Evolutionary conservation across 495 filamentous ascomycete species (phyloP), one percentile per base, ranked within the genome.

Genomic region (Aspergillus olivimuriae): DNA sequence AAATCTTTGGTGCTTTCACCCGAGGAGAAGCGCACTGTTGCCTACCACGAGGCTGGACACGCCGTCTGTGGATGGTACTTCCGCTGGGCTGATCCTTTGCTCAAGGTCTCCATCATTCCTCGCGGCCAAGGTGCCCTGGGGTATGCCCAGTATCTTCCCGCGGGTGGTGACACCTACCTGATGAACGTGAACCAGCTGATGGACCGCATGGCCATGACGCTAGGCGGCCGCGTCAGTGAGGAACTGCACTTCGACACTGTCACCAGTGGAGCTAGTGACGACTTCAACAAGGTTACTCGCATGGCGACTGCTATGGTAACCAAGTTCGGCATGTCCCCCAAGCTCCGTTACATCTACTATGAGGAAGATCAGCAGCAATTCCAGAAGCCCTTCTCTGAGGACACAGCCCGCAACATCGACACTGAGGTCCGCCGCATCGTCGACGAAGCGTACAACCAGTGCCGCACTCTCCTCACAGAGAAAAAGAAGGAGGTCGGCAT

Each of bases 141-240:
- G 15, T 98, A 98, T 59, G 92, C 92, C 6, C 92, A 98, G 63
- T 95, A 95, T 61, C 76, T 98, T n/a, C 92, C 92, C 2, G 67
- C 81, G 2, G 79, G 83, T 22, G 66, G 66, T 30, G 92, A 98
- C 58, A 86, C 85, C 19, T 96, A 96, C 63, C 76, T 97, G 41
- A 86, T 98, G 89, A 95, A 81, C 50, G 82, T 87, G 50, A 83
- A 90, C 62, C 92, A 98, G 69, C 71, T 98, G 19, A 96, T 96
- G 90, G 92, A 98, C 65, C 88, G 94, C 46, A 98, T 98, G 94
- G 92, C 94, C 48, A 98, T 98, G 92, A 95, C 92, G 14, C 80
- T 98, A 30, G 92, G 86, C 52, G 92, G 92, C 2, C 84, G 92
- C 48, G 86, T 98, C 31, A 89, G 83, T 28, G 92, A 98, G 65